phyloP scores from a whole-genome alignment of 2,329 filamentous ascomycete species.

The Cercospora sp. region DNA sequence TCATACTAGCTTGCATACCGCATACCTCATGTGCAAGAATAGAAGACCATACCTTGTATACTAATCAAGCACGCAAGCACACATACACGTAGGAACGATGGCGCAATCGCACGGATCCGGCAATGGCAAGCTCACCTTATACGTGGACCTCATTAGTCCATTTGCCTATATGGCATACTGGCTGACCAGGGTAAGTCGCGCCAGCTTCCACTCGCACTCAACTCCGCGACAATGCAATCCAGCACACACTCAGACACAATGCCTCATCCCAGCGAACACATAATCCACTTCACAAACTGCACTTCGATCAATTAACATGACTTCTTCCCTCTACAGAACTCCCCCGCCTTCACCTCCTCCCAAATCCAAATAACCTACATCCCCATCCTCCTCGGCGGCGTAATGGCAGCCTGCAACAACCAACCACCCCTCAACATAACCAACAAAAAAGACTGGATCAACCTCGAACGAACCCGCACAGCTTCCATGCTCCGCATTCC shows the following conservation, averaged over 20 bases:
- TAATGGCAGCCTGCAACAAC: slow-evolving; percentile 60
- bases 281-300: neutral
- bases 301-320: neutral
- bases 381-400: slow-evolving; percentile 60
- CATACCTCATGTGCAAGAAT: neutral
- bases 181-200: slow-evolving; percentile 51
- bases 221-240: neutral
- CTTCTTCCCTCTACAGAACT: slow-evolving; percentile 47
- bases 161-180: slow-evolving; percentile 63
- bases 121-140: slow-evolving; percentile 53
- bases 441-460: slow-evolving; percentile 62
- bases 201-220: neutral
- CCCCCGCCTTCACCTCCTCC: slow-evolving; percentile 53
- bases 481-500: slow-evolving; percentile 57
- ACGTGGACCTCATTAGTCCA: slow-evolving; percentile 60
- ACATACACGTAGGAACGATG: neutral
- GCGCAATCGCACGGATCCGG: slow-evolving; percentile 15
- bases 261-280: neutral
- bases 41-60: neutral
- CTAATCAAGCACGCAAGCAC: neutral
- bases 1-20: neutral
- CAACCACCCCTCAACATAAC: slow-evolving; percentile 57
- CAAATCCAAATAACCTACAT: slow-evolving; percentile 56
- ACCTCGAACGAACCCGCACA: slow-evolving; percentile 57
- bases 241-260: neutral